phyloP scores from a whole-genome alignment of 139 green algal genomes.

The Closterium sp. region DNA sequence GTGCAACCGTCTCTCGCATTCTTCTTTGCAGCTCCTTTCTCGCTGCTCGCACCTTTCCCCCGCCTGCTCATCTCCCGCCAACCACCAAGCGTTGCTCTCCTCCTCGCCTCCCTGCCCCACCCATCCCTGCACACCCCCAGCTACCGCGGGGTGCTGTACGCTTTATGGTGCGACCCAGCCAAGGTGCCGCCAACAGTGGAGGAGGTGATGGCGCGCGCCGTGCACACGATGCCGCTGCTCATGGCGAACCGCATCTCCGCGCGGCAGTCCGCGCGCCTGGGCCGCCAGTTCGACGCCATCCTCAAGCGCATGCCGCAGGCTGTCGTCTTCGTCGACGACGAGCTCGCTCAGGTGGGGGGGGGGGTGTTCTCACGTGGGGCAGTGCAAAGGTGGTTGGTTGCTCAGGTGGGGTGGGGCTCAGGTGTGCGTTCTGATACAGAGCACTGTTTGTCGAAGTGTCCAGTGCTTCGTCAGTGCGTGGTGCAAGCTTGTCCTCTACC shows the following conservation, averaged over 20 bases:
- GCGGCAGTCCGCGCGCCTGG: not conserved
- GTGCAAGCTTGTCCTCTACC: too few relatives aligned
- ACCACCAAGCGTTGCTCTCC: not conserved
- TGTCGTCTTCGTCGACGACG: constrained; percentile 30
- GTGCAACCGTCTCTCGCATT: too few relatives aligned
- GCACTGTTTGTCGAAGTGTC: too few relatives aligned
- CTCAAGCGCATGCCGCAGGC: constrained; percentile 32
- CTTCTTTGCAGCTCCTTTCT: too few relatives aligned
- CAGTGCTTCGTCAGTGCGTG: too few relatives aligned
- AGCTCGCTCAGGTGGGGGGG: not conserved
- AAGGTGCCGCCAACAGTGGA: not conserved
- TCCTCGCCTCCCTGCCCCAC: not conserved
- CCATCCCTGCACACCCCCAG: not conserved
- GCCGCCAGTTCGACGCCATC: constrained; percentile 27
- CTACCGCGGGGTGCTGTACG: not conserved
- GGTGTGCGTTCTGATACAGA: too few relatives aligned
- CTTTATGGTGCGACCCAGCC: not conserved
- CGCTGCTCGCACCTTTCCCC: not conserved
- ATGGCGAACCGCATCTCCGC: not conserved
- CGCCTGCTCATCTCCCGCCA: not conserved
- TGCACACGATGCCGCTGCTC: constrained; percentile 1
- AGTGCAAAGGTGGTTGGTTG: not conserved
- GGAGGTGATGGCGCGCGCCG: not conserved
- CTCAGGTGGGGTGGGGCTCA: too few relatives aligned
- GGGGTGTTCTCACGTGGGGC: not conserved